Evolutionary conservation across 306 rosid species (phyloP).

Genomic region (Argentina anserina): DNA sequence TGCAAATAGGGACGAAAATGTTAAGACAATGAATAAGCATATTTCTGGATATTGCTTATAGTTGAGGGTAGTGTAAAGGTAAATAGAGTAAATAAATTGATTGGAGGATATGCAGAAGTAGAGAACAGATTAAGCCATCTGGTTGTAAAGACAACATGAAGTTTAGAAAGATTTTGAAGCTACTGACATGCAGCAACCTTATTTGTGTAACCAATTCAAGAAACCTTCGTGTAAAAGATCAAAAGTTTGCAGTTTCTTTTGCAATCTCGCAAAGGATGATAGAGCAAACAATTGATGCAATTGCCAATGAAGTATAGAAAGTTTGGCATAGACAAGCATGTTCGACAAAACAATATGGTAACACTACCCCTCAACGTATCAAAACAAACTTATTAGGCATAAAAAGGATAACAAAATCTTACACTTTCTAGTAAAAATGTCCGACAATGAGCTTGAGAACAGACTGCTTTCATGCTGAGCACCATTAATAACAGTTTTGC

Average conservation of each 20-base stretch:
- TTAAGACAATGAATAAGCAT: conserved; percentile 16
- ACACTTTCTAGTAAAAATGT: conserved; percentile 63
- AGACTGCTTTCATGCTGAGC: conserved; percentile 62
- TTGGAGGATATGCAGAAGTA: background rate
- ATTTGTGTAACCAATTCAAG: background rate
- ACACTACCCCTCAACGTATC: background rate
- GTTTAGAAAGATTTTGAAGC: conserved; percentile 15
- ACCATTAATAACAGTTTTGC: conserved; percentile 42
- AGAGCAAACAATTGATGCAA: background rate
- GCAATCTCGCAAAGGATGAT: conserved; percentile 1
- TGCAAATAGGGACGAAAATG: conserved; percentile 26
- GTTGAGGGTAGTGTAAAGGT: conserved; percentile 3
- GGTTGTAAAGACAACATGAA: background rate
- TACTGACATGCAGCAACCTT: background rate
- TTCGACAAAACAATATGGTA: background rate
- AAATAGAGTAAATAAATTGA: background rate
- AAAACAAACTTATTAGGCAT: background rate
- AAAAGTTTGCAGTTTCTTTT: conserved; percentile 5
- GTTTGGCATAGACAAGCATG: background rate
- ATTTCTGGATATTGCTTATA: background rate
- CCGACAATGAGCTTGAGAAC: conserved; percentile 77
- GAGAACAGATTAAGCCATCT: background rate
- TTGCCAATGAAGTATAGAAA: background rate
- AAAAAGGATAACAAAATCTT: conserved; percentile 25
- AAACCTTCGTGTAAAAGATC: no score